phyloP scores from a whole-genome alignment of 2,329 filamentous ascomycete species.

The Arthrobotrys pseudoclavata region DNA sequence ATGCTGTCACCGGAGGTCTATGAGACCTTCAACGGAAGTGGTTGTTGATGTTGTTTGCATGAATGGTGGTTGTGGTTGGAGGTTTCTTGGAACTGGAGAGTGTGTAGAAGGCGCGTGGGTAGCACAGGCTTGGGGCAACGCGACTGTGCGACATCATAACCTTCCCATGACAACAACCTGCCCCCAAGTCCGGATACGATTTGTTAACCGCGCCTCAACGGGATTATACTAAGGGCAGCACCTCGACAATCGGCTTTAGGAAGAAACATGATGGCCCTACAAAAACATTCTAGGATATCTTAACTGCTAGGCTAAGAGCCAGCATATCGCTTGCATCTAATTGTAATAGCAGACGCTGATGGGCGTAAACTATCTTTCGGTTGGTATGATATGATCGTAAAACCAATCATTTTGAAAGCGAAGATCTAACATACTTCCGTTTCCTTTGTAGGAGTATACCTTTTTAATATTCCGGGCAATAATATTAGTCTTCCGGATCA shows the following conservation, averaged over 20 bases:
- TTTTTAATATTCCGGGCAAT: neutral
- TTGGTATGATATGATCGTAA: neutral
- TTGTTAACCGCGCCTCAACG: constrained; percentile 4
- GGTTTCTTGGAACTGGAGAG: neutral
- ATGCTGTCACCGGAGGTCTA: constrained; percentile 25
- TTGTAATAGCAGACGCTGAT: neutral
- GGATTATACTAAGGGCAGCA: neutral
- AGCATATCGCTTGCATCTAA: neutral
- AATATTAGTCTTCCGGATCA: neutral
- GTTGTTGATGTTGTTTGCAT: constrained; percentile 22
- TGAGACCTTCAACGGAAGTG: constrained; percentile 30
- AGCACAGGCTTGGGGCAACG: constrained; percentile 27
- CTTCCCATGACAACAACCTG: constrained; percentile 26
- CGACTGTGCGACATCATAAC: constrained; percentile 23
- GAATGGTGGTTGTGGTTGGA: constrained; percentile 9
- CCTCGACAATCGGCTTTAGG: too few species aligned
- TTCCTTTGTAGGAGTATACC: neutral
- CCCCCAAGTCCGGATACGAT: neutral
- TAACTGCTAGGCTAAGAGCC: neutral
- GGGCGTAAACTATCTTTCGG: too few species aligned
- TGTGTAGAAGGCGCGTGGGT: constrained; percentile 17
- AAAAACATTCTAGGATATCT: neutral
- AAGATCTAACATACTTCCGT: neutral
- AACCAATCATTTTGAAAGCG: too few species aligned
- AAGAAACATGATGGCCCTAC: neutral